Conservation (phyloP, 495 filamentous ascomycete species). For the Hypoxylon perforatum region DNA sequence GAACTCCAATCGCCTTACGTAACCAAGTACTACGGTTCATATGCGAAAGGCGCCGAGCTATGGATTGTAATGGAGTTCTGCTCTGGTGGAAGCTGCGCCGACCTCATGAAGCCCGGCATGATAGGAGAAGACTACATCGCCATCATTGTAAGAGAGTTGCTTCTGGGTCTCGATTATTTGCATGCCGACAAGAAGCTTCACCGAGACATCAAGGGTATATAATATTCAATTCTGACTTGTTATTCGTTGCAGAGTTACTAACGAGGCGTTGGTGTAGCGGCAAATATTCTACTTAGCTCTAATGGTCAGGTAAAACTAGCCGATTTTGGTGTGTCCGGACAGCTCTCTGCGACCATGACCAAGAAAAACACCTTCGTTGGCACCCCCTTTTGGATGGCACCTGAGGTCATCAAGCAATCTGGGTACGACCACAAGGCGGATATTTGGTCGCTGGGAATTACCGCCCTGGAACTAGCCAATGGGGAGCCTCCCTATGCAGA, state of each 20-base stretch:
- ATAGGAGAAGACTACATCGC: slow-evolving; percentile 94
- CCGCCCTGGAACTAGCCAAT: slow-evolving; percentile 89
- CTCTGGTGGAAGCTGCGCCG: slow-evolving; percentile 90
- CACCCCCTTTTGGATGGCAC: slow-evolving; percentile 99
- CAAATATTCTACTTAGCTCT: slow-evolving; percentile 86
- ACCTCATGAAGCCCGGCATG: slow-evolving; percentile 90
- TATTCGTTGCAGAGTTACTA: slow-evolving; percentile 10
- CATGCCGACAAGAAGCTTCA: slow-evolving; percentile 96
- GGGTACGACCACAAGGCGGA: slow-evolving; percentile 99
- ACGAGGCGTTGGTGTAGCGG: slow-evolving; percentile 66
- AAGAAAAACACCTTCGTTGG: slow-evolving; percentile 99
- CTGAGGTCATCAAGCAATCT: slow-evolving; percentile 97
- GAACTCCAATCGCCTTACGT: slow-evolving; percentile 94
- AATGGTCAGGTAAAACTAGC: slow-evolving; percentile 97
- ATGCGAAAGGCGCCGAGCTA: slow-evolving; percentile 90
- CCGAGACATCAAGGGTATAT: slow-evolving; percentile 91
- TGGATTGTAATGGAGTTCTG: slow-evolving; percentile 99
- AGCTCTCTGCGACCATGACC: slow-evolving; percentile 98
- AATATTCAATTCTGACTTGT: not conserved
- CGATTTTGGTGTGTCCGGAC: slow-evolving; percentile 96
- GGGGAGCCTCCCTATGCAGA: slow-evolving; percentile 96
- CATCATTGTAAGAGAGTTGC: slow-evolving; percentile 89
- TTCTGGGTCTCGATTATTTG: slow-evolving; percentile 91
- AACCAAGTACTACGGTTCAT: slow-evolving; percentile 96
- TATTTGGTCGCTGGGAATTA: slow-evolving; percentile 99